Conservation (phyloP, 108 stramenopile genomes). For the Skeletonema grethae region DNA sequence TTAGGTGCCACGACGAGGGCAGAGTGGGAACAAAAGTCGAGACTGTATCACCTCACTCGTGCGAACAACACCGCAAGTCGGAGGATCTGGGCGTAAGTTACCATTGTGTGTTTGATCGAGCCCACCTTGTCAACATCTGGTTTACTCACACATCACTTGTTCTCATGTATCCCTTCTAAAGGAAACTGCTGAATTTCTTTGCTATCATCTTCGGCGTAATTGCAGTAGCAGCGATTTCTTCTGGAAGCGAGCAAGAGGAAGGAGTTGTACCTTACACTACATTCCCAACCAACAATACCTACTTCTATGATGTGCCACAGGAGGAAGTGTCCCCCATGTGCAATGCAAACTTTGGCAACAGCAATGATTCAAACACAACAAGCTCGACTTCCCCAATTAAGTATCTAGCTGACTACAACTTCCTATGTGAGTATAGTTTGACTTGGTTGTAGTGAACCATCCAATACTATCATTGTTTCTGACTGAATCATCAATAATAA, state of each 20-base stretch:
- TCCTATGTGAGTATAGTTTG: not conserved
- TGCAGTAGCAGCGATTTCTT: not conserved
- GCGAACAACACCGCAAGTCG: not conserved
- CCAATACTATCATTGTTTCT: not conserved
- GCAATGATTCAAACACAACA: not conserved
- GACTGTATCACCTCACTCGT: not conserved
- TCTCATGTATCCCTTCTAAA: not conserved
- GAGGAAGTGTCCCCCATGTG: not conserved
- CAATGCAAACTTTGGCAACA: not conserved
- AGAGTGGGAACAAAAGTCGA: not conserved
- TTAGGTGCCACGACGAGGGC: not conserved
- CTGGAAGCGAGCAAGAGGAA: not conserved
- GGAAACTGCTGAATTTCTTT: not conserved
- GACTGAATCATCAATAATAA: not conserved
- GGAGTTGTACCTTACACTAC: not conserved
- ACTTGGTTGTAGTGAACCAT: not conserved
- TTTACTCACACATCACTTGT: not conserved
- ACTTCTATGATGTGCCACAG: not conserved
- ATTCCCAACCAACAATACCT: not conserved
- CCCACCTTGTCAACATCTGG: not conserved
- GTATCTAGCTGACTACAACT: slow-evolving; percentile 13
- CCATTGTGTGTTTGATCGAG: not conserved
- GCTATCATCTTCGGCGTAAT: not conserved
- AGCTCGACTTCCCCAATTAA: not conserved
- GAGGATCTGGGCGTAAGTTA: not conserved